phyloP scores from a whole-genome alignment of 2,329 filamentous ascomycete species.

The Sphaerulina vaccinii region DNA sequence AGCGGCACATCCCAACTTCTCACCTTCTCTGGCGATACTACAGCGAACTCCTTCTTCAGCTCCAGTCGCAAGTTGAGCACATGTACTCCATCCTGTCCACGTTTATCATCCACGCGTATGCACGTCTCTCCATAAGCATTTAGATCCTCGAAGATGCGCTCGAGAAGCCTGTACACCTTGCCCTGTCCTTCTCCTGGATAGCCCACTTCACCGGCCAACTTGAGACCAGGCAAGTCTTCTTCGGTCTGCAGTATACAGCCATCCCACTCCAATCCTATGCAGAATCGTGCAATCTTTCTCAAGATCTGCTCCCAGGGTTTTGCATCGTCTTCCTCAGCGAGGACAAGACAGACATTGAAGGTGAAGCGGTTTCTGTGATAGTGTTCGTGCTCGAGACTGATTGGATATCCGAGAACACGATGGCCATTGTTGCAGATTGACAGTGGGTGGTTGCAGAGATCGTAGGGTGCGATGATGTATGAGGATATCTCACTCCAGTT shows the following conservation, averaged over 20 bases:
- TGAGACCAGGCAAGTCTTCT: slow-evolving; percentile 37
- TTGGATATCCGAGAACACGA: slow-evolving; percentile 81
- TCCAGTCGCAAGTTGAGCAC: slow-evolving; percentile 34
- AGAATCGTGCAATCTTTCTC: slow-evolving; percentile 76
- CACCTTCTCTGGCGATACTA: slow-evolving; percentile 72
- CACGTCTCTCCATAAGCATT: slow-evolving; percentile 93
- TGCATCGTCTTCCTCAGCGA: slow-evolving; percentile 61
- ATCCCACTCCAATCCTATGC: slow-evolving; percentile 89
- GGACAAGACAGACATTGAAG: slow-evolving; percentile 91
- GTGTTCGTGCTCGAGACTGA: slow-evolving; percentile 76
- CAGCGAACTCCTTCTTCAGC: slow-evolving; percentile 66
- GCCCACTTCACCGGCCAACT: slow-evolving; percentile 31
- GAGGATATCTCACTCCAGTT: slow-evolving; percentile 77
- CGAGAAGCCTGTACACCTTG: slow-evolving; percentile 68
- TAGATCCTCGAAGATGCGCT: slow-evolving; percentile 85
- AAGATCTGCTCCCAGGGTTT: slow-evolving; percentile 72
- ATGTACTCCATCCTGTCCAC: slow-evolving; percentile 22
- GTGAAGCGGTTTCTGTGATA: slow-evolving; percentile 88
- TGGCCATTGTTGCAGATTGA: slow-evolving; percentile 74
- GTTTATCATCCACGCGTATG: slow-evolving; percentile 26
- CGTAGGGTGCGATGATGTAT: slow-evolving; percentile 91
- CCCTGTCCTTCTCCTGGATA: slow-evolving; percentile 31
- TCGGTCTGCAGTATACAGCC: slow-evolving; percentile 74
- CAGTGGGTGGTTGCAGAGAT: slow-evolving; percentile 89
- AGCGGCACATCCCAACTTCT: slow-evolving; percentile 90